Evolutionary conservation across 371 early-diverging fungal genomes (phyloP).

Genomic region (Mucor sp.): DNA sequence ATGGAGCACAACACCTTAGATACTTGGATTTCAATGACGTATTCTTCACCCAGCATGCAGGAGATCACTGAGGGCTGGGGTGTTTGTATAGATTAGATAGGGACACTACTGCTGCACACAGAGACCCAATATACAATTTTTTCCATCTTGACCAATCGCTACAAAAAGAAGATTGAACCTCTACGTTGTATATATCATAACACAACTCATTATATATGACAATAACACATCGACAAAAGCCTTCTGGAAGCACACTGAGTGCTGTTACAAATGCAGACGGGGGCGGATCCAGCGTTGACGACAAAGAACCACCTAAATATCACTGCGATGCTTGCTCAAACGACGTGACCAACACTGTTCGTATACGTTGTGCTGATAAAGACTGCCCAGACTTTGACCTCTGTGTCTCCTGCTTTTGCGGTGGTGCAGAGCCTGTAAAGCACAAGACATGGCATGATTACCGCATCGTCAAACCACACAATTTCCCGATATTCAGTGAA

Average conservation of each 20-base stretch:
- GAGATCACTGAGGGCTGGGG: not conserved
- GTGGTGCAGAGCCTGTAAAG: conserved; percentile 80
- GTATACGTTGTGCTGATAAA: conserved; percentile 83
- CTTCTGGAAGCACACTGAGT: conserved; percentile 31
- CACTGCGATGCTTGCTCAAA: conserved; percentile 93
- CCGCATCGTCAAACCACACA: conserved; percentile 84
- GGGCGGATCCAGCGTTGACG: conserved; percentile 34
- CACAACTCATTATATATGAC: conserved; percentile 32
- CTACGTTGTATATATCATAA: conserved; percentile 1
- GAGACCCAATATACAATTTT: not conserved
- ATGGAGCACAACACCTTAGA: not conserved
- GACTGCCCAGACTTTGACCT: conserved; percentile 94
- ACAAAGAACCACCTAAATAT: conserved; percentile 64
- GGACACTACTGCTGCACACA: not conserved
- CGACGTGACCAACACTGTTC: conserved; percentile 87
- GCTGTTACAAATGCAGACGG: conserved; percentile 26
- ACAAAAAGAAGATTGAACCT: not conserved
- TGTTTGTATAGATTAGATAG: not conserved
- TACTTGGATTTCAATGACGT: not conserved
- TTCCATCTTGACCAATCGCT: not conserved
- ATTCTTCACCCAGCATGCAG: not conserved
- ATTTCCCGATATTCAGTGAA: conserved; percentile 82
- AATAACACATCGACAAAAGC: conserved; percentile 51
- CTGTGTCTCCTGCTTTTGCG: conserved; percentile 93
- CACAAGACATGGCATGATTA: conserved; percentile 91